Evolutionary conservation across 2,329 filamentous ascomycete species (phyloP).

Genomic region (Xylariaceae sp.): DNA sequence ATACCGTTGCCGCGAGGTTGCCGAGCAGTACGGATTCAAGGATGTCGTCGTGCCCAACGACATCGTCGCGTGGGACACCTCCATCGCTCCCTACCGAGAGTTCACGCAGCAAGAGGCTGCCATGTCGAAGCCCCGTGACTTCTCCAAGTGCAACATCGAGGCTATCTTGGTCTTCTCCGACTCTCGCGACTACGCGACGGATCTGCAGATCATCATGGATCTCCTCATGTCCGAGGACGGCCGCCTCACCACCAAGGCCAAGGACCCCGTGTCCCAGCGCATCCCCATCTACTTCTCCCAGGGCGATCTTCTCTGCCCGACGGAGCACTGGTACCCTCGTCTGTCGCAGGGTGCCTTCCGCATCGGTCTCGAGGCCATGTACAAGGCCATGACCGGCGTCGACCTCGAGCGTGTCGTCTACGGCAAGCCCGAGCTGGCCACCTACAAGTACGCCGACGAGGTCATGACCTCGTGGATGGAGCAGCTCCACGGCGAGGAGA

Average conservation of each 20-base stretch:
- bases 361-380: constrained; percentile 69
- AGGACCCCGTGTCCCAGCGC: constrained; percentile 60
- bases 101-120: constrained; percentile 66
- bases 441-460: constrained; percentile 76
- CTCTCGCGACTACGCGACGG: constrained; percentile 68
- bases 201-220: constrained; percentile 74
- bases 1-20: constrained; percentile 69
- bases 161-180: constrained; percentile 74
- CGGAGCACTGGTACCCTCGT: constrained; percentile 60
- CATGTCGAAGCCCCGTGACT: constrained; percentile 66
- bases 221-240: constrained; percentile 66
- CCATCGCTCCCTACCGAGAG: constrained; percentile 63
- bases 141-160: constrained; percentile 66
- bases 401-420: constrained; percentile 74
- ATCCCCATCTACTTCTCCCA: constrained; percentile 67
- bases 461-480: constrained; percentile 73
- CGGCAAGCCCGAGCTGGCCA: constrained; percentile 69
- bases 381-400: constrained; percentile 63
- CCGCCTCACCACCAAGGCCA: constrained; percentile 58
- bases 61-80: constrained; percentile 65
- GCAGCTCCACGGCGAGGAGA: constrained; percentile 67
- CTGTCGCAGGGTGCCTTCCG: constrained; percentile 75
- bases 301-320: constrained; percentile 51
- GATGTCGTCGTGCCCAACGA: constrained; percentile 71
- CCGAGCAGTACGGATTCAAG: constrained; percentile 70